Percentiles rank a stretch among this genome's conserved stretches.
phyloP scores from a whole-genome alignment of 306 rosid genomes.

The Senna siamea region DNA sequence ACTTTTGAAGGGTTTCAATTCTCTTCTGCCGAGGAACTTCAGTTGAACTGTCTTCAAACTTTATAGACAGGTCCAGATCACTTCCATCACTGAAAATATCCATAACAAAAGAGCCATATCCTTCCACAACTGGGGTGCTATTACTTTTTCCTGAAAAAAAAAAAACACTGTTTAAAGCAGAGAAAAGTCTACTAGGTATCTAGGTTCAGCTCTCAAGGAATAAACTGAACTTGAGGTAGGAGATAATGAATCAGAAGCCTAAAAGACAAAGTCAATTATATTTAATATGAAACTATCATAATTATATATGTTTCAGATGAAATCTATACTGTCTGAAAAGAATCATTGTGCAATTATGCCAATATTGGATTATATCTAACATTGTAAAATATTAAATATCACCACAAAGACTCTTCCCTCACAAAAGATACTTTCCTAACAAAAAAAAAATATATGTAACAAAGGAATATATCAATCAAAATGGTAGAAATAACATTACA shows the following conservation, averaged over 20 bases:
- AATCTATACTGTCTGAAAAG: constrained; percentile 2
- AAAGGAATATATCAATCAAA: constrained; percentile 21
- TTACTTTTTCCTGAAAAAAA: constrained; percentile 41
- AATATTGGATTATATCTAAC: constrained; percentile 15
- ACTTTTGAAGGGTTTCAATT: constrained; percentile 45
- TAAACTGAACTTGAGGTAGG: constrained; percentile 18
- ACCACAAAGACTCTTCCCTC: constrained; percentile 7
- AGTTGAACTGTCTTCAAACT: constrained; percentile 29
- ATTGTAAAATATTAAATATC: constrained; percentile 23
- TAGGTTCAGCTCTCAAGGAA: not conserved
- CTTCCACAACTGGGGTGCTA: constrained; percentile 48
- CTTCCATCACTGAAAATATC: constrained; percentile 49
- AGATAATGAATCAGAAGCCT: constrained; percentile 19
- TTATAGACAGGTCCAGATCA: constrained; percentile 56
- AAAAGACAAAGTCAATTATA: constrained; percentile 17
- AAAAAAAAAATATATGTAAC: no score
- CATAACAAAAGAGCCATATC: constrained; percentile 59
- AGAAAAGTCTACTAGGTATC: not conserved
- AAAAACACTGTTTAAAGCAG: constrained; percentile 26
- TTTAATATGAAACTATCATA: not conserved
- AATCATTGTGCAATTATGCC: constrained; percentile 7
- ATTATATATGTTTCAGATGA: not conserved
- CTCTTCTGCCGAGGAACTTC: constrained; percentile 40
- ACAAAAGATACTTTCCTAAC: not conserved
- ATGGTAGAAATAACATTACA: constrained; percentile 4